Conservation (phyloP, 306 rosid species). For the Casuarina equisetifolia region DNA sequence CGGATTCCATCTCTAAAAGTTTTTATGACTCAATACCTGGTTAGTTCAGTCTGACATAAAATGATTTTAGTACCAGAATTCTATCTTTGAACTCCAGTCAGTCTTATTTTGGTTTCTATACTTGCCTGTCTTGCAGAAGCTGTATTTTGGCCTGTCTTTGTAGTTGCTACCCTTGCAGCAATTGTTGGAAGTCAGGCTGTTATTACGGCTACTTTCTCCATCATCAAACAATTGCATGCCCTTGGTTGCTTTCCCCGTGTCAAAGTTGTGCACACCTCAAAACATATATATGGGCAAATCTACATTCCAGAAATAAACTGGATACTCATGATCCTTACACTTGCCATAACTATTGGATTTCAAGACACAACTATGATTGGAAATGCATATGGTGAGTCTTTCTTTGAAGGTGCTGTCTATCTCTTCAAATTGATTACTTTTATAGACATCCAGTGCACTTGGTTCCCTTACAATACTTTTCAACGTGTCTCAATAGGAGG, state of each 20-base stretch:
- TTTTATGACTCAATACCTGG: conserved; percentile 78
- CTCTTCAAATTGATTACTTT: neutral
- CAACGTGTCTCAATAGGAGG: neutral
- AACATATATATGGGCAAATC: conserved; percentile 74
- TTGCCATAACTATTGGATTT: conserved; percentile 78
- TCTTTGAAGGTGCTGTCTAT: conserved; percentile 1
- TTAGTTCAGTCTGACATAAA: conserved; percentile 40
- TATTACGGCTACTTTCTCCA: conserved; percentile 85
- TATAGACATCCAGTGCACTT: neutral
- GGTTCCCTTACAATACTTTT: neutral
- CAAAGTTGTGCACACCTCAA: conserved; percentile 87
- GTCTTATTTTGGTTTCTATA: conserved; percentile 25
- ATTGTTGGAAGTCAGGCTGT: conserved; percentile 95
- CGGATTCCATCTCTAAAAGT: conserved; percentile 34
- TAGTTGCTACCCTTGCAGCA: conserved; percentile 77
- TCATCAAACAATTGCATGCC: conserved; percentile 82
- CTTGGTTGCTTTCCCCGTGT: conserved; percentile 94
- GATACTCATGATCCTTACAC: conserved; percentile 87
- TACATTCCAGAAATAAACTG: conserved; percentile 92
- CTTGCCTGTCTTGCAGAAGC: conserved; percentile 46
- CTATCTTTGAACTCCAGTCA: conserved; percentile 9
- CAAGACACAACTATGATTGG: conserved; percentile 79
- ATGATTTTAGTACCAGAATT: conserved; percentile 17
- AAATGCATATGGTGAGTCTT: conserved; percentile 75
- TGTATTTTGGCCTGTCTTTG: conserved; percentile 82